Conservation (phyloP, 2,329 filamentous ascomycete species). For the Moelleriella libera region DNA sequence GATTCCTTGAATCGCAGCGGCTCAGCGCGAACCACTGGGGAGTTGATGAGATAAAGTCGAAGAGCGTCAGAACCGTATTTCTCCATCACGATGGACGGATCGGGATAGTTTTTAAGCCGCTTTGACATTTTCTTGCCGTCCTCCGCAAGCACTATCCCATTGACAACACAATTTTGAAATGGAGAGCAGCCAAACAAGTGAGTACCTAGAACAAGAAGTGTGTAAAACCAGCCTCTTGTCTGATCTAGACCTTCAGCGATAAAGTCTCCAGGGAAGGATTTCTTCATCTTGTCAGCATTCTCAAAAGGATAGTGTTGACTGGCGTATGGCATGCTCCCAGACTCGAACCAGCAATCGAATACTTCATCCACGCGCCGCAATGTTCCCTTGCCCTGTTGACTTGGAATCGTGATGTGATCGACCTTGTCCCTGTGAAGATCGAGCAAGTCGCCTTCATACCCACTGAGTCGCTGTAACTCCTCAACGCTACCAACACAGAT, state of each 20-base stretch:
- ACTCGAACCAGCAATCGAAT: conserved; percentile 97
- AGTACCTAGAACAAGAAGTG: conserved; percentile 73
- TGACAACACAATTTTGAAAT: conserved; percentile 94
- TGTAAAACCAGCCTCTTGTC: conserved; percentile 96
- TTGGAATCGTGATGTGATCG: conserved; percentile 87
- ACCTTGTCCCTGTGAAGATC: conserved; percentile 90
- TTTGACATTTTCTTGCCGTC: conserved; percentile 99
- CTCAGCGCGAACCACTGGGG: conserved; percentile 83
- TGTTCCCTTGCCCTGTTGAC: conserved; percentile 72
- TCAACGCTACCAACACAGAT: conserved; percentile 75
- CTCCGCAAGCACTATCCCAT: conserved; percentile 84
- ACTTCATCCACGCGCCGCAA: conserved; percentile 74
- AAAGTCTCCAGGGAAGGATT: conserved; percentile 81
- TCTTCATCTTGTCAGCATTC: conserved; percentile 67
- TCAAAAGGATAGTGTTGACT: conserved; percentile 87
- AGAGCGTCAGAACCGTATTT: conserved; percentile 87
- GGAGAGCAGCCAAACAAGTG: conserved; percentile 75
- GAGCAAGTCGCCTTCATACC: conserved; percentile 67
- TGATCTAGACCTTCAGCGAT: conserved; percentile 90
- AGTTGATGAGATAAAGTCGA: conserved; percentile 92
- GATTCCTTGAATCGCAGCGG: conserved; percentile 81
- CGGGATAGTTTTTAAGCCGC: conserved; percentile 89
- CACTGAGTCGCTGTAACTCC: conserved; percentile 74
- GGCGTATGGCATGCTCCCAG: conserved; percentile 88
- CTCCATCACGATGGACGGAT: conserved; percentile 68